Percentiles rank a stretch among this genome's conserved stretches.
Evolutionary conservation across 768 basidiomycete species (phyloP).

Genomic region (Kwoniella bestiolae): DNA sequence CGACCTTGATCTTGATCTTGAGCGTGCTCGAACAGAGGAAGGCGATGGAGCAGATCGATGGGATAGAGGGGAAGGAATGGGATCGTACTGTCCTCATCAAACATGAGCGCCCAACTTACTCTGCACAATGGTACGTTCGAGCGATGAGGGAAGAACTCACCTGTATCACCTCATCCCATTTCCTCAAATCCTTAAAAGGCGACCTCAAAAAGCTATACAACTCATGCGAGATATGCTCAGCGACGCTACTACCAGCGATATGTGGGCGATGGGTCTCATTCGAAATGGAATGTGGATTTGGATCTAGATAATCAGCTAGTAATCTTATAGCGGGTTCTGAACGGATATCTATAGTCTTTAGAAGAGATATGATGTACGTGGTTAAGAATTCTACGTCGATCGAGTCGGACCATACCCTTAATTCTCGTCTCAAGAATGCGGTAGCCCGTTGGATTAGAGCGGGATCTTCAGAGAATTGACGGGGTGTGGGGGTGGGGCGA

Average conservation of each 20-base stretch:
- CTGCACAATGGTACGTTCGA: too few relatives aligned
- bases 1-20: slow-evolving; percentile 26
- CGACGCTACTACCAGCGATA: slow-evolving; percentile 55
- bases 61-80: slow-evolving; percentile 19
- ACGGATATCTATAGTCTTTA: slow-evolving; percentile 91
- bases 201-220: slow-evolving; percentile 87
- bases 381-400: slow-evolving; percentile 95
- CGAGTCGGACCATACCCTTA: slow-evolving; percentile 77
- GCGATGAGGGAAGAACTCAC: slow-evolving; percentile 58
- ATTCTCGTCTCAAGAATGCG: slow-evolving; percentile 78
- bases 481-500: slow-evolving; percentile 84
- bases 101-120: too few relatives aligned
- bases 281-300: slow-evolving; percentile 55
- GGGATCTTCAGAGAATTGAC: slow-evolving; percentile 77
- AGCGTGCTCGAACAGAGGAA: too few relatives aligned
- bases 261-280: slow-evolving; percentile 16
- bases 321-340: slow-evolving; percentile 73
- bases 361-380: slow-evolving; percentile 82
- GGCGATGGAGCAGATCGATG: slow-evolving; percentile 5
- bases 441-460: slow-evolving; percentile 71
- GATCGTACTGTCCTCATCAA: slow-evolving; percentile 48
- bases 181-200: slow-evolving; percentile 79
- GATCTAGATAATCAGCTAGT: slow-evolving; percentile 86
- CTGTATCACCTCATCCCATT: slow-evolving; percentile 82
- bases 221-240: slow-evolving; percentile 95